Conservation (phyloP, 345 rosid genomes). For the Gynandropsis gynandra region DNA sequence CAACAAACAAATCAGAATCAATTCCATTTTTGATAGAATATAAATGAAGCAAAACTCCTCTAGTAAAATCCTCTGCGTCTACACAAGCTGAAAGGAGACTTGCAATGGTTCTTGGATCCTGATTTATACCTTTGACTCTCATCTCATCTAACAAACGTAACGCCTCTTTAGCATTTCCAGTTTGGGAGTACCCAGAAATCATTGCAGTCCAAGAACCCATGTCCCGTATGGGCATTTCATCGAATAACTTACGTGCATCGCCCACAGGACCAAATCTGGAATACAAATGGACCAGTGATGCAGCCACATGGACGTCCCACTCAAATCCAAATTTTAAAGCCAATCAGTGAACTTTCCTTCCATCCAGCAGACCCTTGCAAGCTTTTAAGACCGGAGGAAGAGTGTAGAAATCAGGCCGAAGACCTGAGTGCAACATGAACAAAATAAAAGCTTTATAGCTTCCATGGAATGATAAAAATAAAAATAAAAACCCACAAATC, state of each 20-base stretch:
- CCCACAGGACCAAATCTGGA: slow-evolving; percentile 29
- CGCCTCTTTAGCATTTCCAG: slow-evolving; percentile 41
- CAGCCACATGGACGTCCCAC: slow-evolving; percentile 47
- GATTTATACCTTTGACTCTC: slow-evolving; percentile 21
- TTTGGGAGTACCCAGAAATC: slow-evolving; percentile 57
- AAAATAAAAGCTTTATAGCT: slow-evolving; percentile 40
- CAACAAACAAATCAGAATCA: slow-evolving; percentile 39
- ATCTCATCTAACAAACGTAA: slow-evolving; percentile 22
- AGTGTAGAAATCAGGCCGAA: slow-evolving; percentile 55
- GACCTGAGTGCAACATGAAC: slow-evolving; percentile 36
- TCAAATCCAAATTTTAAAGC: slow-evolving; percentile 52
- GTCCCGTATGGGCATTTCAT: slow-evolving; percentile 40
- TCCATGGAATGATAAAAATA: slow-evolving; percentile 21
- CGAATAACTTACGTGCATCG: slow-evolving; percentile 33
- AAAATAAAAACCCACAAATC: no score
- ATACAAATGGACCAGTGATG: slow-evolving; percentile 45
- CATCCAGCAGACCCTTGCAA: slow-evolving; percentile 38
- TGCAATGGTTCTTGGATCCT: slow-evolving; percentile 44
- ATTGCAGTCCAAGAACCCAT: slow-evolving; percentile 56
- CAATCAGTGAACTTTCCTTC: slow-evolving; percentile 43
- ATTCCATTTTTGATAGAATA: slow-evolving; percentile 38
- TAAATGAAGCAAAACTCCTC: slow-evolving; percentile 41
- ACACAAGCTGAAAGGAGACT: slow-evolving; percentile 52
- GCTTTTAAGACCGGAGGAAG: slow-evolving; percentile 54
- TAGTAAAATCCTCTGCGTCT: slow-evolving; percentile 29